Evolutionary conservation across 2,329 filamentous ascomycete genomes (phyloP), one percentile per base, ranked within the genome.

Genomic region (Aspergillus terreus): DNA sequence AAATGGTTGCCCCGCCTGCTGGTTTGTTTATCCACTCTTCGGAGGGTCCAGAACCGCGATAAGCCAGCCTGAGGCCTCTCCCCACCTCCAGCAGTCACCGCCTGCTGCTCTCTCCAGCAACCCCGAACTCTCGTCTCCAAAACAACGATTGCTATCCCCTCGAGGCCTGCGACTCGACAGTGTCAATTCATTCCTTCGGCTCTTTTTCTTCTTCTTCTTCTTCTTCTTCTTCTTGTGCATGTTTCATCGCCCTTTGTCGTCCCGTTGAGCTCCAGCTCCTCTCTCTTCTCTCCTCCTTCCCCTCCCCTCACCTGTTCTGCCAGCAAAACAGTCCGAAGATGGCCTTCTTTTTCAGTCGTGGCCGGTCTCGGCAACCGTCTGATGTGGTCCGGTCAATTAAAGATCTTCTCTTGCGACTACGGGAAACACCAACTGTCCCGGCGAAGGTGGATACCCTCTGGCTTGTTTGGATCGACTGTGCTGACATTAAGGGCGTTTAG

Each of bases 271-370:
- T 44, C 44, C 43, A 50, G 49, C 42, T 38, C 41, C 45, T 50
- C 54, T 60, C 46, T 44, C 43, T 30, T 12, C 12, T 15, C 17
- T 4, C 19, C 9, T 17, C 21, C 3, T 19, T 14, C 17, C n/a
- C n/a, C 19, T 55, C 51, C 44, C 40, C 42, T n/a, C 23, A 43
- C 19, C 33, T 46, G 21, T 47, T 51, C 43, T 46, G 19, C 42
- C 32, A 17, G 30, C 23, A 41, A 46, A 49, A 46, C 54, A 43
- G 52, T 53, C 53, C 50, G 49, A 55, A 50, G 56, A 90, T 90
- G 86, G 83, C 85, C 43, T 90, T 88, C 72, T 75, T 88, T 50
- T 88, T 88, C 67, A 79, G 78, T 53, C 77, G 84, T 55, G 80
- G 79, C 62, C 80, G 80, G 60, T 78, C 82, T 62, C 83, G 85